A percentile compares a stretch with the other conserved stretches of the same genome.
These are phyloP conservation scores for Solanum virginianum DNA, from an alignment of 257 asterid genomes.

Conservation along the genomic window DNA sequence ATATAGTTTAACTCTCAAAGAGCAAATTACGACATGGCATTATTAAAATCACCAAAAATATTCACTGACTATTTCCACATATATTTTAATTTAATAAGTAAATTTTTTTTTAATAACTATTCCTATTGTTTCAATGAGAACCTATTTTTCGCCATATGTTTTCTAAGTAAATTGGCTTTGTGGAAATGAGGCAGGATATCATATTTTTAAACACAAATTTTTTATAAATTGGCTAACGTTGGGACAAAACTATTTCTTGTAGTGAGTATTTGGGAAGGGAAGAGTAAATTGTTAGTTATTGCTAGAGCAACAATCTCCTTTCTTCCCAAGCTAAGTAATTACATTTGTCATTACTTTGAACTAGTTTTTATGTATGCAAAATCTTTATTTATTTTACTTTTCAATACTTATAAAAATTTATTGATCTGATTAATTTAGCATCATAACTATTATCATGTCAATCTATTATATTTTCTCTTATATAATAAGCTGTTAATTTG, in stretches of 20 bases:
- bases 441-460: background rate
- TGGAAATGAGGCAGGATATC: background rate
- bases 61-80: no score
- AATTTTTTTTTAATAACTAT: no score
- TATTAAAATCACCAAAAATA: no score
- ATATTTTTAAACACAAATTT: no score
- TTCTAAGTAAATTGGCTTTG: no score
- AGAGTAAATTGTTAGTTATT: background rate
- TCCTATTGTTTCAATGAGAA: background rate
- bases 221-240: no score
- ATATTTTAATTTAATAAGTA: no score
- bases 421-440: background rate
- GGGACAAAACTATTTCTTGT: no score
- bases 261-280: background rate
- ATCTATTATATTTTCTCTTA: background rate
- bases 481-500: no score
- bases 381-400: background rate
- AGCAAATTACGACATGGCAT: background rate
- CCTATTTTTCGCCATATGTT: no score
- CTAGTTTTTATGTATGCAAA: background rate
- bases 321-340: background rate
- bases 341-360: background rate
- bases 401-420: background rate
- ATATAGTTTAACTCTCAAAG: background rate
- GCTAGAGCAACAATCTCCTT: background rate